Evolutionary conservation across 2,329 filamentous ascomycete species (phyloP).

Genomic region (Ploettnerulaceae sp.): DNA sequence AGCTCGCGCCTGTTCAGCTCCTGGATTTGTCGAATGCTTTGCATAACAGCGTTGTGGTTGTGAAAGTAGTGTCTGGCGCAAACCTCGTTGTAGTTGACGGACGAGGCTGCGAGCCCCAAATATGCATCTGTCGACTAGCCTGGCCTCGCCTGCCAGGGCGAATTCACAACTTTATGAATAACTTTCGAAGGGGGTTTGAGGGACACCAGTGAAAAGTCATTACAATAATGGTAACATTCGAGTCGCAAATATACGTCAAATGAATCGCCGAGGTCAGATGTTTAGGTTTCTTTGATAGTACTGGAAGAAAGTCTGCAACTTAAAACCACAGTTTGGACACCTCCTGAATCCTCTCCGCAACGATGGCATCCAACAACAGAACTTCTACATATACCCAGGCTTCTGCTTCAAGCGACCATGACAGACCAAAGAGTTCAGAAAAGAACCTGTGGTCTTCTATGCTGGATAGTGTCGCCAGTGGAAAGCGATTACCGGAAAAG

Average conservation of each 20-base stretch:
- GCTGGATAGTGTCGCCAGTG: slow-evolving; percentile 84
- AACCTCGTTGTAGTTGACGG: neutral
- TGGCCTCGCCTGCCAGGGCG: slow-evolving; percentile 15
- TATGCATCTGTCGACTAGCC: slow-evolving; percentile 5
- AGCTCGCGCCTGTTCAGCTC: slow-evolving; percentile 92
- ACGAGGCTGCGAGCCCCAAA: slow-evolving; percentile 14
- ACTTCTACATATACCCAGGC: slow-evolving; percentile 47
- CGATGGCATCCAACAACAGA: slow-evolving; percentile 32
- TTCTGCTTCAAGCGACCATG: slow-evolving; percentile 48
- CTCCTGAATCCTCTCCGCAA: slow-evolving; percentile 23
- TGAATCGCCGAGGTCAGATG: neutral
- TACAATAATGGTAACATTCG: neutral
- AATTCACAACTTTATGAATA: slow-evolving; percentile 23
- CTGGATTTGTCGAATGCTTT: slow-evolving; percentile 87
- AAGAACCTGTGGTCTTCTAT: slow-evolving; percentile 93
- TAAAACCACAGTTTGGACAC: slow-evolving; percentile 7
- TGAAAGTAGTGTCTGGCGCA: neutral
- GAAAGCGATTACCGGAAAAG: slow-evolving; percentile 86
- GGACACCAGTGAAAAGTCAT: too few species aligned
- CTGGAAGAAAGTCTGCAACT: neutral
- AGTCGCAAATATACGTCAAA: slow-evolving; percentile 1
- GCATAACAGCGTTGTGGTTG: slow-evolving; percentile 56
- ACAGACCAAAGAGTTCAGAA: slow-evolving; percentile 57
- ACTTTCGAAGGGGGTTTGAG: neutral
- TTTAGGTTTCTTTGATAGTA: too few species aligned